Percentiles rank a stretch among this genome's conserved stretches.
These are phyloP conservation scores for Neurospora pannonica DNA, from an alignment of 495 filamentous ascomycete species.

Conservation along the genomic window DNA sequence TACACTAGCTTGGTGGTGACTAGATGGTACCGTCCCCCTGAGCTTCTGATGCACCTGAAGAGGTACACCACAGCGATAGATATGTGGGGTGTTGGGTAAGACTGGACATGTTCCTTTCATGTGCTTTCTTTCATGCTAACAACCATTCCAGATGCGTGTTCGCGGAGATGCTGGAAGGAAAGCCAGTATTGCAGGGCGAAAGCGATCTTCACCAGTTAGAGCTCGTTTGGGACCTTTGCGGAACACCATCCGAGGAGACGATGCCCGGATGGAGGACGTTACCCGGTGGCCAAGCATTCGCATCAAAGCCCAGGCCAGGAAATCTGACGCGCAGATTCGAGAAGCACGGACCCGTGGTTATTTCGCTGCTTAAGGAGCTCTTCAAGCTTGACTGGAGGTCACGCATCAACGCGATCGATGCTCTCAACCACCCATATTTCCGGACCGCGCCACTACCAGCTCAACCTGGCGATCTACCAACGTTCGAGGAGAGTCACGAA, in stretches of 20 bases:
- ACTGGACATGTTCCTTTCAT: neutral
- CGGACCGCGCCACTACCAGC: constrained; percentile 66
- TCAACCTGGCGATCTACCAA: constrained; percentile 69
- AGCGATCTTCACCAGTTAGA: constrained; percentile 85
- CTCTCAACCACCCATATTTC: constrained; percentile 89
- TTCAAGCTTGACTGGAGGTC: constrained; percentile 81
- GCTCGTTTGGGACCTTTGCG: constrained; percentile 88
- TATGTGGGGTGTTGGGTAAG: constrained; percentile 93
- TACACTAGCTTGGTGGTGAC: constrained; percentile 95
- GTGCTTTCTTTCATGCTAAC: constrained; percentile 16
- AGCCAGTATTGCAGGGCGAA: constrained; percentile 82
- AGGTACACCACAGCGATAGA: constrained; percentile 94
- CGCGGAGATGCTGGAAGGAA: constrained; percentile 93
- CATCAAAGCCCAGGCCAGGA: constrained; percentile 46
- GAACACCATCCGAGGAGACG: constrained; percentile 76
- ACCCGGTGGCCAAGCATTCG: constrained; percentile 68
- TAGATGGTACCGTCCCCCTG: constrained; percentile 92
- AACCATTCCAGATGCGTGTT: constrained; percentile 68
- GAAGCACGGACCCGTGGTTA: constrained; percentile 50
- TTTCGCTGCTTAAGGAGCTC: constrained; percentile 73
- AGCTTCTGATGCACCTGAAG: constrained; percentile 77
- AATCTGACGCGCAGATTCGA: constrained; percentile 64
- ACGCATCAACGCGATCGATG: constrained; percentile 90
- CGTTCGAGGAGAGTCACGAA: constrained; percentile 91
- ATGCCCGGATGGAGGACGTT: constrained; percentile 88